Evolutionary conservation across 768 basidiomycete genomes (phyloP), one percentile per base, ranked within the genome.

Genomic region (Imleria badia): DNA sequence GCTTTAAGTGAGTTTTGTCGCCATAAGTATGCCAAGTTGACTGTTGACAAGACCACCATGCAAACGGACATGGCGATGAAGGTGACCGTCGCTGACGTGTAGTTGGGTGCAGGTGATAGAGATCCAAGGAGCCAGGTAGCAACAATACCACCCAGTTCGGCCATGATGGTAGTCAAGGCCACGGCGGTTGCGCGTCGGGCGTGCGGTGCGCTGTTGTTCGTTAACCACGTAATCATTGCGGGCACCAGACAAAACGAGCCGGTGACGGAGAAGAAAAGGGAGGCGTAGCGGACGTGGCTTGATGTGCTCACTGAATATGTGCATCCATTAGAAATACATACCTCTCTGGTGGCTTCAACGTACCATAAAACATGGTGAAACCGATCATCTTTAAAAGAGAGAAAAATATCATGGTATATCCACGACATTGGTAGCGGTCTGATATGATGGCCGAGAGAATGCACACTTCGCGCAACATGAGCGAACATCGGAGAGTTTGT

Each of bases 171-270:
- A 1, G 75, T 73, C 17, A 84, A 70, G 12, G 82, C 84, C 45
- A 86, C 76, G 23, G 78, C 73, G 1, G 84, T 84, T 2, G 84
- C 85, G 7, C 85, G 78, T 31, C 82, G 73, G 22, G 73, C 68
- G 56, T 83, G 77, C 0, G 85, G 85, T 6, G 80, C 72, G 6
- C 80, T 74, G 66, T 86, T 87, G 68, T 86, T 86, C 15, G 83
- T 76, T 46, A 75, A 69, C 85, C 85, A 87, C 0, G 84, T 78
- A 2, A 75, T 76, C n/a, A 82, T 63, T 0, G 82, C 72, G 1
- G 85, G 83, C 2, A 78, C 80, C 1, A 74, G 64, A 13, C 51
- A 45, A 66, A 83, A 85, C 1, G 77, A 72, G 19, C 83, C 82
- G 0, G 78, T 67, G 22, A 84, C 74, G 5, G 77, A 76, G 44